Percentiles rank a stretch among this genome's conserved stretches.
phyloP scores from a whole-genome alignment of 2,329 filamentous ascomycete species.

The Acephala macrosclerotiorum region DNA sequence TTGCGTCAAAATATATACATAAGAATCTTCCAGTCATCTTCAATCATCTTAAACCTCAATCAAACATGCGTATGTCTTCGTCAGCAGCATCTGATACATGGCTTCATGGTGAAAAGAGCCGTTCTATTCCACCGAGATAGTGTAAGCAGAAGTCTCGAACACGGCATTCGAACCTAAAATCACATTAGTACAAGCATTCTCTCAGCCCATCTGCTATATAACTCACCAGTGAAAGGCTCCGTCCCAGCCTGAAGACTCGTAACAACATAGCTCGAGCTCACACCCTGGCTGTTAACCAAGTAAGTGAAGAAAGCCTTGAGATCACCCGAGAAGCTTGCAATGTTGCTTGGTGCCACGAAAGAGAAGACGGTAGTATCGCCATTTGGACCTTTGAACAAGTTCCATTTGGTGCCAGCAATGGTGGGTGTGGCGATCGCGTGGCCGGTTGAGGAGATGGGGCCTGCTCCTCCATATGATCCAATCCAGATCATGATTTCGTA shows the following conservation, averaged over 20 bases:
- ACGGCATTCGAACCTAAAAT: conserved; percentile 50
- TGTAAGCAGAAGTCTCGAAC: conserved; percentile 49
- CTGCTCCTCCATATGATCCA: conserved; percentile 59
- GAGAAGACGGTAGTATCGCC: conserved; percentile 66
- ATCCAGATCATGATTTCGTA: conserved; percentile 74
- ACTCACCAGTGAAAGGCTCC: conserved; percentile 59
- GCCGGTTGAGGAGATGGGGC: conserved; percentile 61
- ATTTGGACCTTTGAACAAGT: conserved; percentile 65
- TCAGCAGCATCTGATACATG: neutral
- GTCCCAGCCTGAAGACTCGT: conserved; percentile 61
- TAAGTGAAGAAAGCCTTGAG: conserved; percentile 64
- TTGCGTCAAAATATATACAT: no score
- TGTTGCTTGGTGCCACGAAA: conserved; percentile 57
- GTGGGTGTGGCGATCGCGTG: conserved; percentile 58
- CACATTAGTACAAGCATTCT: no score
- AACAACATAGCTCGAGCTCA: conserved; percentile 58
- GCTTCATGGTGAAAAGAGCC: neutral
- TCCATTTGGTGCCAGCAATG: conserved; percentile 60
- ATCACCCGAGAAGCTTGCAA: conserved; percentile 62
- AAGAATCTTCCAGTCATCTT: neutral
- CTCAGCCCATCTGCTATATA: no score
- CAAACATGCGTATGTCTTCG: neutral
- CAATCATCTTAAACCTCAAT: neutral
- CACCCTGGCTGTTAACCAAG: conserved; percentile 56
- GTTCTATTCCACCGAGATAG: conserved; percentile 15